These are phyloP conservation scores for Mycosphaerella sp. DNA, from an alignment of 2,329 filamentous ascomycete genomes.

Conservation along the genomic window DNA sequence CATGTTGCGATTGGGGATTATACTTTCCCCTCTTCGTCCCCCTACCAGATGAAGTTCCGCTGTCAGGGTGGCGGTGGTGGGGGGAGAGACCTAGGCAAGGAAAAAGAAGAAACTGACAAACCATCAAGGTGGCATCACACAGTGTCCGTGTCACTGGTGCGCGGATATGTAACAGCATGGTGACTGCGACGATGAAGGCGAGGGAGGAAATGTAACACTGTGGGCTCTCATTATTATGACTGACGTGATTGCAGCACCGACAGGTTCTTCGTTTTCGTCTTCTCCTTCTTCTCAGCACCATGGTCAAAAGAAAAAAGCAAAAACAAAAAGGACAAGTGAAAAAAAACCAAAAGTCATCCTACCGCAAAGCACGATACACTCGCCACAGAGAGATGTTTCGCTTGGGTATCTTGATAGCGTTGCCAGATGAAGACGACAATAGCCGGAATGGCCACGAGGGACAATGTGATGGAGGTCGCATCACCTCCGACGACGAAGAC, in stretches of 20 bases:
- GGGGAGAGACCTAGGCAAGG: too few relatives aligned
- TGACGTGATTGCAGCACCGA: too few relatives aligned
- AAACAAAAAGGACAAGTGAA: too few relatives aligned
- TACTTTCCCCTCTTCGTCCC: too few relatives aligned
- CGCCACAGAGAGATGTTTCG: background rate
- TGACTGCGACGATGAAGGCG: constrained; percentile 4
- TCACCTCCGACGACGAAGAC: constrained; percentile 11
- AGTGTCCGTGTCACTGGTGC: background rate
- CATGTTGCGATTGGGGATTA: too few relatives aligned
- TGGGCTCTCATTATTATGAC: background rate
- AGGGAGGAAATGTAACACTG: constrained; percentile 7
- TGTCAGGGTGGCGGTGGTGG: too few relatives aligned
- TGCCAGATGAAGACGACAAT: constrained; percentile 12
- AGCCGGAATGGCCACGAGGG: constrained; percentile 11
- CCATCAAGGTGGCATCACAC: constrained; percentile 6
- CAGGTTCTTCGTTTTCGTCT: background rate
- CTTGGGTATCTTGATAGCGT: constrained; percentile 1
- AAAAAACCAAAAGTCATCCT: background rate
- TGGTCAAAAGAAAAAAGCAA: too few relatives aligned
- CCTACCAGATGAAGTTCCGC: too few relatives aligned
- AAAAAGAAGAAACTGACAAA: background rate
- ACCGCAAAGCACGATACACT: constrained; percentile 2
- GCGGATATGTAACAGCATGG: constrained; percentile 3
- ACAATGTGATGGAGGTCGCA: constrained; percentile 9
- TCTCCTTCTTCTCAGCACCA: too few relatives aligned